phyloP scores from a whole-genome alignment of 345 rosid species.

The Excoecaria agallocha region DNA sequence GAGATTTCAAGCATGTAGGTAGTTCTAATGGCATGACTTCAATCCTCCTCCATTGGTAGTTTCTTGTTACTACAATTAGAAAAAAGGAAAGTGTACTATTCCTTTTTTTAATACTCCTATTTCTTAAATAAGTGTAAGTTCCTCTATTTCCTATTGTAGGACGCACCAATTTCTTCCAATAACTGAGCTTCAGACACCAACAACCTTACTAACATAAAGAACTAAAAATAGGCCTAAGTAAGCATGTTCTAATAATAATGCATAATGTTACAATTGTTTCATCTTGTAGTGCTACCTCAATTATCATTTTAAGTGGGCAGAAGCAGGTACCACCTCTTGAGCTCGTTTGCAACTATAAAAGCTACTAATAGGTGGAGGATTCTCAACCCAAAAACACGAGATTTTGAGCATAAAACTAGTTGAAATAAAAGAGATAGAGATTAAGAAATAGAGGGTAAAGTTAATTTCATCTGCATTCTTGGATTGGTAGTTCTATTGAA shows the following conservation, averaged over 20 bases:
- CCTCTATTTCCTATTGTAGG: slow-evolving; percentile 63
- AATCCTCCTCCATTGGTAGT: not conserved
- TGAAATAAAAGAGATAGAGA: not conserved
- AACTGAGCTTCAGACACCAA: too few species aligned
- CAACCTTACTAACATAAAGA: too few species aligned
- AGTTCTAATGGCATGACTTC: not conserved
- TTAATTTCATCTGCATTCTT: slow-evolving; percentile 24
- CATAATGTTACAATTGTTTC: too few species aligned
- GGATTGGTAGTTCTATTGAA: slow-evolving; percentile 24
- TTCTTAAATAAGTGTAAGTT: slow-evolving; percentile 23
- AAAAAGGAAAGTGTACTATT: slow-evolving; percentile 19
- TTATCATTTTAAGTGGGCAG: slow-evolving; percentile 18
- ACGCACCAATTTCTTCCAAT: not conserved
- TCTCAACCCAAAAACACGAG: too few species aligned
- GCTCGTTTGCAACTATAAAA: slow-evolving; percentile 33
- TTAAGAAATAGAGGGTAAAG: slow-evolving; percentile 23
- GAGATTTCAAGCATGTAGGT: not conserved
- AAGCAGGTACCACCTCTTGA: slow-evolving; percentile 13
- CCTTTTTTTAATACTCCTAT: slow-evolving; percentile 18
- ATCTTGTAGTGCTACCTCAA: too few species aligned
- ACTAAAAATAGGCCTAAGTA: too few species aligned
- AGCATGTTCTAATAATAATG: too few species aligned
- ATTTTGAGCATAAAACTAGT: too few species aligned
- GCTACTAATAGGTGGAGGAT: not conserved
- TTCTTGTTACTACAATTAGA: not conserved